A percentile compares a stretch with the other conserved stretches of the same genome.
phyloP scores from a whole-genome alignment of 1,284 basidiomycete genomes.

The Marasmius sp. region DNA sequence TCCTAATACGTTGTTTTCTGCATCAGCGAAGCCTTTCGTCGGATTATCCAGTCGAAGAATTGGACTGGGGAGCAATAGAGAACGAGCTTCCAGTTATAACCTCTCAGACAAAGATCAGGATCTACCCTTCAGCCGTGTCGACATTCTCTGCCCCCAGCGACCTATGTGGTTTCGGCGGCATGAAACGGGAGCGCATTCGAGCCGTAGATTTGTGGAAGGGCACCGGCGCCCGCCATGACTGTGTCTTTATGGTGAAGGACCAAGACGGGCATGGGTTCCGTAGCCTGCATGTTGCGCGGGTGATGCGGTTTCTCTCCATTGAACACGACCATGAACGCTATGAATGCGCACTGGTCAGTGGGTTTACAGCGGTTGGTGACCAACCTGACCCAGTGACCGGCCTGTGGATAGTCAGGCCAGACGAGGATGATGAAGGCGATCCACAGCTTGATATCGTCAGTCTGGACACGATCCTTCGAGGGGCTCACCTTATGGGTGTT shows the following conservation, averaged over 20 bases:
- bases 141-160: conserved; percentile 30
- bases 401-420: conserved; percentile 26
- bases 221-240: conserved; percentile 20
- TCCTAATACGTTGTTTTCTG: too few species aligned
- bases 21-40: too few species aligned
- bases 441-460: conserved; percentile 14
- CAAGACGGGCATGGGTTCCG: conserved; percentile 14
- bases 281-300: conserved; percentile 13
- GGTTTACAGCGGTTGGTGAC: not conserved
- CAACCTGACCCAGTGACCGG: conserved; percentile 22
- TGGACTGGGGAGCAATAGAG: not conserved
- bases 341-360: not conserved
- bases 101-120: conserved; percentile 2
- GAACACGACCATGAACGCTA: not conserved
- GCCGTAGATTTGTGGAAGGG: conserved; percentile 19
- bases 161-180: conserved; percentile 19
- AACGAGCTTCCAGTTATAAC: not conserved
- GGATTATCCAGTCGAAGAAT: conserved; percentile 1
- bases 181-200: conserved; percentile 21
- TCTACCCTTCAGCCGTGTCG: conserved; percentile 21
- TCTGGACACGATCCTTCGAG: conserved; percentile 19
- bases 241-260: conserved; percentile 18
- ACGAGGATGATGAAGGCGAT: conserved; percentile 7
- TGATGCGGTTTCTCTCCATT: conserved; percentile 20
- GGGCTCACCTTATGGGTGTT: conserved; percentile 23